A percentile compares a stretch with the other conserved stretches of the same genome.
These are phyloP conservation scores for Camellia sinensis DNA, from an alignment of 148 eudicot species.

Conservation along the genomic window DNA sequence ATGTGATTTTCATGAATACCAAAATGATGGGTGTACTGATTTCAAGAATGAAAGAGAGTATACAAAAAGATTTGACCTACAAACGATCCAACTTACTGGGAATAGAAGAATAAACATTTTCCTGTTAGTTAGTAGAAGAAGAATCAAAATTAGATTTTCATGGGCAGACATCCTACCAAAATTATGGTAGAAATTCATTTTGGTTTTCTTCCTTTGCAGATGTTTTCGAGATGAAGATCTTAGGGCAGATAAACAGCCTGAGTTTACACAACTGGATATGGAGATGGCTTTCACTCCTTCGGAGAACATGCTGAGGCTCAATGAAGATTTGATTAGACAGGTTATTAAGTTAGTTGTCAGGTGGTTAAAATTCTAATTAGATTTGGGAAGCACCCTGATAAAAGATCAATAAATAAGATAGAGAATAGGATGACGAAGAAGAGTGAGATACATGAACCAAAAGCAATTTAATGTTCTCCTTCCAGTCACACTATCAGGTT, in stretches of 20 bases:
- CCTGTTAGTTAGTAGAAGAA: background rate
- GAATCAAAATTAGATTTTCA: background rate
- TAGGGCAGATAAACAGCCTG: conserved; percentile 98
- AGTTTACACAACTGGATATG: conserved; percentile 94
- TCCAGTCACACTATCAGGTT: background rate
- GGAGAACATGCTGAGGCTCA: conserved; percentile 89
- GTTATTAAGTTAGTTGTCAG: conserved; percentile 30
- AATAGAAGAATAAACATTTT: background rate
- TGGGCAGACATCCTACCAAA: background rate
- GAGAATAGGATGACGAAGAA: background rate
- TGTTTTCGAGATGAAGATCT: conserved; percentile 98
- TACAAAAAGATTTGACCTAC: background rate
- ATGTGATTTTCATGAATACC: background rate
- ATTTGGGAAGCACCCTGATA: background rate
- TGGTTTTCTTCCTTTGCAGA: conserved; percentile 35
- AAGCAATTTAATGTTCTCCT: background rate
- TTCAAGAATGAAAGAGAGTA: background rate
- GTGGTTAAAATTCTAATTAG: conserved; percentile 4
- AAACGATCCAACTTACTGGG: too few relatives aligned
- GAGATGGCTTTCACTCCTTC: conserved; percentile 92
- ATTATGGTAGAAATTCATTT: conserved; percentile 2
- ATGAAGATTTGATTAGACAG: conserved; percentile 96
- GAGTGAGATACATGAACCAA: background rate
- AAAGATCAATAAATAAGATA: background rate
- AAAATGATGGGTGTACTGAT: background rate